Base-by-base conservation (phyloP, 2,329 filamentous ascomycete genomes). In the Ascochyta pisi region DNA sequence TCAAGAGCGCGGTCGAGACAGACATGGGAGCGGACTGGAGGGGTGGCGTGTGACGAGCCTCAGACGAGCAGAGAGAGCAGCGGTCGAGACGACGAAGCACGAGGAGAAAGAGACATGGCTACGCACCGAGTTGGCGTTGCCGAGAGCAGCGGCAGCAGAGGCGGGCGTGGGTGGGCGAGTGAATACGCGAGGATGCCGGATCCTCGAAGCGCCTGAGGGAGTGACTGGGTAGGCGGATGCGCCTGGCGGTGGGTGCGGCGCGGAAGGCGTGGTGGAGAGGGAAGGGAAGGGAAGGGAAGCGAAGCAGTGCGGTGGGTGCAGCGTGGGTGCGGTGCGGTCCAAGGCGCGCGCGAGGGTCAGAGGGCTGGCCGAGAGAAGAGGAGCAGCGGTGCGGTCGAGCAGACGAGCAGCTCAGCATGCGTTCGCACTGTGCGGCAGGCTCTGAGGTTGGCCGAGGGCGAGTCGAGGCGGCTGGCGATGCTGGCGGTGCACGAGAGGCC, bases 141-240 rank as follows among this genome's bases (percentile, higher is more conserved):
- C 64, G 66, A 68, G 65, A 50, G 63, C 46, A 34, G 22, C 44
- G 24, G 39, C 38, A 16, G 39, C 37, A 31, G 50, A 45, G 63
- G 55, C 52, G 58, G 55, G 53, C 46, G 62, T 51, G 60, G 66
- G 57, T 66, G 62, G 68, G 58, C 62, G 66, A 58, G 70, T 67
- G 66, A 56, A 70, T 66, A 64, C 69, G 73, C 67, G 74, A 77
- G 74, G 65, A 77, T 77, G 70, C 75, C 75, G 75, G 75, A 74
- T 77, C 67, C 75, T 76, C 75, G 67, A 76, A 73, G 73, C 73
- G 73, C 73, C 67, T 65, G 67, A 74, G 68, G 58, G 73, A 76
- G 71, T 66, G 73, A 73, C 70, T 35, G n/a, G 33, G 29, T 69
- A 64, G 68, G 61, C 60, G 58, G 66, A 66, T 70, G 67, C 72